Conservation (phyloP, 257 asterid species). For the Avicennia marina region DNA sequence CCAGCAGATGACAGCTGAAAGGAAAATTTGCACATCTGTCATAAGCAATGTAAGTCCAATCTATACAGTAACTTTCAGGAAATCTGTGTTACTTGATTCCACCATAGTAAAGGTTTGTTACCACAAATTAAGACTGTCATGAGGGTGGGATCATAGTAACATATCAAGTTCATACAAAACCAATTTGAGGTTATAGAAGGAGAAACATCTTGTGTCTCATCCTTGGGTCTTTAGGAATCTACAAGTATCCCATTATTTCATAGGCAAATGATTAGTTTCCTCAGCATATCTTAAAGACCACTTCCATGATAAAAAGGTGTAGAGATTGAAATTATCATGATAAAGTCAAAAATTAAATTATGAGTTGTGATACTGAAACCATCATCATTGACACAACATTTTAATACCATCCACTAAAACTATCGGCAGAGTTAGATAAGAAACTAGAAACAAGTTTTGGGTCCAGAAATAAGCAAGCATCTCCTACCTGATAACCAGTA, state of each 20-base stretch:
- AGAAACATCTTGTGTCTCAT: conserved; percentile 1
- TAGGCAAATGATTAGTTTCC: conserved; percentile 7
- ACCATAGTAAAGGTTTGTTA: background rate
- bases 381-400: conserved; percentile 1
- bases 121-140: background rate
- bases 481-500: conserved; percentile 83
- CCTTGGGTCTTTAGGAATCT: background rate
- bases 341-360: conserved; percentile 3
- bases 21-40: conserved; percentile 21
- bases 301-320: background rate
- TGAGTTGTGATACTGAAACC: background rate
- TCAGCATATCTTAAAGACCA: conserved; percentile 9
- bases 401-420: conserved; percentile 6
- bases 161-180: conserved; percentile 7
- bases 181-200: conserved; percentile 8
- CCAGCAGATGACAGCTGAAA: conserved; percentile 84
- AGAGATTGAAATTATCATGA: background rate
- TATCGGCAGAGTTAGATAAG: background rate
- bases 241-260: background rate
- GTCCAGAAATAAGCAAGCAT: conserved; percentile 1
- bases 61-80: too few relatives aligned
- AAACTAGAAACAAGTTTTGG: conserved; percentile 6
- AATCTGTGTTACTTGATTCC: background rate
- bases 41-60: conserved; percentile 14
- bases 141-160: conserved; percentile 11